Evolutionary conservation across 768 basidiomycete species (phyloP).

Genomic region (Dioszegia aurantiaca): DNA sequence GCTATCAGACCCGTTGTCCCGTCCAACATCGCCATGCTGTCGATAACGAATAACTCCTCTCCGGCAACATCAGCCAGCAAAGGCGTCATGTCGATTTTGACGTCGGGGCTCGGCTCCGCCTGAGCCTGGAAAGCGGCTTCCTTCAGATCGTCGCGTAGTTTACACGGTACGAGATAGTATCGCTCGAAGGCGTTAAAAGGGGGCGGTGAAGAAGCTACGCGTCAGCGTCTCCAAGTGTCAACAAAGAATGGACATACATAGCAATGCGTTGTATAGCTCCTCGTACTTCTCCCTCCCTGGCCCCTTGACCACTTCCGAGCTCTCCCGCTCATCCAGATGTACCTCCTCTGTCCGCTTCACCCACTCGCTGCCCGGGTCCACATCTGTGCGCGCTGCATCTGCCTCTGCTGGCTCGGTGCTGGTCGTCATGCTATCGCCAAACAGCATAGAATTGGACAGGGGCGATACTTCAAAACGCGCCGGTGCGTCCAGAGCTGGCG

Average conservation of each 20-base stretch:
- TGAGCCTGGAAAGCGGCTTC: conserved; percentile 24
- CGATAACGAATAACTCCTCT: conserved; percentile 16
- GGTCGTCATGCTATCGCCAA: not conserved
- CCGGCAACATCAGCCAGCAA: conserved; percentile 9
- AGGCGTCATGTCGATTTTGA: conserved; percentile 16
- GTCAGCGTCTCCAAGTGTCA: not conserved
- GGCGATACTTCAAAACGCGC: not conserved
- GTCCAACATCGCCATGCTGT: conserved; percentile 49
- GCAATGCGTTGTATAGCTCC: conserved; percentile 28
- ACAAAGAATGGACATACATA: conserved; percentile 19
- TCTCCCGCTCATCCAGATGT: conserved; percentile 21
- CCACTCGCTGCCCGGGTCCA: conserved; percentile 25
- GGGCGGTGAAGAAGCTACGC: conserved; percentile 21
- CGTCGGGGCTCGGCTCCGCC: conserved; percentile 2
- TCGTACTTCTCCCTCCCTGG: conserved; percentile 21
- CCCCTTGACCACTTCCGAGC: conserved; percentile 12
- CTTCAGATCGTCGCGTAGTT: conserved; percentile 22
- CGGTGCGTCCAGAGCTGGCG: not conserved
- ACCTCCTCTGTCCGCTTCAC: conserved; percentile 38
- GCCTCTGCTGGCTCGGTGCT: not conserved
- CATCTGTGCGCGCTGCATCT: conserved; percentile 16
- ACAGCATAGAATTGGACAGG: conserved; percentile 2
- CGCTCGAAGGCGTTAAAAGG: conserved; percentile 24
- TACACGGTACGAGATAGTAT: conserved; percentile 34
- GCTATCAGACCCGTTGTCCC: not conserved